Evolutionary conservation across 108 stramenopile genomes (phyloP).

Genomic region (Discostella pseudostelligera): DNA sequence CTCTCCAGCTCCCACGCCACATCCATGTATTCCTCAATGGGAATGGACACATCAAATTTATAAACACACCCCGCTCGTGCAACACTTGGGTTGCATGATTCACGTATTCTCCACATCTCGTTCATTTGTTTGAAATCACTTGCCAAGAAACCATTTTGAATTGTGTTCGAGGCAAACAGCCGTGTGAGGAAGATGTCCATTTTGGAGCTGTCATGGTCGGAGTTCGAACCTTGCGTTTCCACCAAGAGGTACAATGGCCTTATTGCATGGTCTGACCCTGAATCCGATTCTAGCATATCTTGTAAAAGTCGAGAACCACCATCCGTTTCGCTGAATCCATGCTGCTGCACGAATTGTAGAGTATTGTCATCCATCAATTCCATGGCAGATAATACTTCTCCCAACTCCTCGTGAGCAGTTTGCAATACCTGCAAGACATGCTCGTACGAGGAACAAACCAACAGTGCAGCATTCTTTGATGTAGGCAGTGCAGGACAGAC

Average conservation of each 20-base stretch:
- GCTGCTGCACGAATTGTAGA: constrained; percentile 52
- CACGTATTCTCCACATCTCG: constrained; percentile 79
- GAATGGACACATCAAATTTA: constrained; percentile 95
- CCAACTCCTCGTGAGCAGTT: constrained; percentile 67
- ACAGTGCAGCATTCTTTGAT: constrained; percentile 71
- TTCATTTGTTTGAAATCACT: constrained; percentile 71
- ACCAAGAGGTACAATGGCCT: constrained; percentile 75
- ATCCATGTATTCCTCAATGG: constrained; percentile 65
- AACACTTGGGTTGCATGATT: constrained; percentile 64
- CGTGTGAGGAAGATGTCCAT: constrained; percentile 80
- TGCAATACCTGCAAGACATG: constrained; percentile 58
- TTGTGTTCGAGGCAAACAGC: constrained; percentile 46
- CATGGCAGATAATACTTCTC: constrained; percentile 88
- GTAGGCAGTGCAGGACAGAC: constrained; percentile 65
- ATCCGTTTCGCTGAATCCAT: constrained; percentile 4
- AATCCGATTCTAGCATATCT: constrained; percentile 2
- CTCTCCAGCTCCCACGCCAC: constrained; percentile 62
- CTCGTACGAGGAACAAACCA: constrained; percentile 72
- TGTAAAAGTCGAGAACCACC: constrained; percentile 12
- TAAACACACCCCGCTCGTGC: constrained; percentile 68
- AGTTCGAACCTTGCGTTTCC: constrained; percentile 87
- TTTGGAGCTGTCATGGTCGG: constrained; percentile 80
- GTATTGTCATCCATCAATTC: constrained; percentile 88
- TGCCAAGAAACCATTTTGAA: constrained; percentile 84
- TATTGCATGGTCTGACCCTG: constrained; percentile 1